Evolutionary conservation across 345 rosid genomes (phyloP).

Genomic region (Gossypioides kirkii): DNA sequence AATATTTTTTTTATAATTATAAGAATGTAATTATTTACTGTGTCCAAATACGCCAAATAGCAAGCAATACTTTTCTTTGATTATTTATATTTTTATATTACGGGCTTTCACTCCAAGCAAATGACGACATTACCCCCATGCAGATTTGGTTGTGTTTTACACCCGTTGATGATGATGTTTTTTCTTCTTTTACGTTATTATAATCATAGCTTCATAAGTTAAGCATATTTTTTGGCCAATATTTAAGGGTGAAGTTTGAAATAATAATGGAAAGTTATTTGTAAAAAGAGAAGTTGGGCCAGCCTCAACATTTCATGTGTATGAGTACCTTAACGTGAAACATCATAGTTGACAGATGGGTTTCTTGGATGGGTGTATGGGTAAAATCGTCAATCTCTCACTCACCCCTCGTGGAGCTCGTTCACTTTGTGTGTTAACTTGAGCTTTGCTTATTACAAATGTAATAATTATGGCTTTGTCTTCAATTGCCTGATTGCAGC

Average conservation of each 20-base stretch:
- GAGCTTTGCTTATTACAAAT: slow-evolving; percentile 23
- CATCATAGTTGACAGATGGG: slow-evolving; percentile 40
- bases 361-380: slow-evolving; percentile 30
- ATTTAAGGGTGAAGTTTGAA: slow-evolving; percentile 29
- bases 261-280: slow-evolving; percentile 13
- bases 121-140: slow-evolving; percentile 7
- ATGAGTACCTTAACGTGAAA: slow-evolving; percentile 51
- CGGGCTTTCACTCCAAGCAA: not conserved
- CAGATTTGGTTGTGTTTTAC: not conserved
- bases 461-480: slow-evolving; percentile 19
- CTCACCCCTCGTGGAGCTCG: slow-evolving; percentile 41
- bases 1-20: too few relatives aligned
- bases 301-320: slow-evolving; percentile 32
- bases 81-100: not conserved
- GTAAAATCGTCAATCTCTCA: slow-evolving; percentile 16
- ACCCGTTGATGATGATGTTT: slow-evolving; percentile 18
- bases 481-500: slow-evolving; percentile 18
- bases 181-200: slow-evolving; percentile 22
- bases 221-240: slow-evolving; percentile 26
- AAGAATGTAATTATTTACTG: too few relatives aligned
- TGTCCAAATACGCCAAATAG: too few relatives aligned
- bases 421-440: slow-evolving; percentile 21
- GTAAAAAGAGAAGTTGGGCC: slow-evolving; percentile 21
- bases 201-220: slow-evolving; percentile 26
- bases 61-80: not conserved